A percentile compares a stretch with the other conserved stretches of the same genome.
Evolutionary conservation across 2,329 filamentous ascomycete species (phyloP).

Genomic region (Metarhizium robertsii): DNA sequence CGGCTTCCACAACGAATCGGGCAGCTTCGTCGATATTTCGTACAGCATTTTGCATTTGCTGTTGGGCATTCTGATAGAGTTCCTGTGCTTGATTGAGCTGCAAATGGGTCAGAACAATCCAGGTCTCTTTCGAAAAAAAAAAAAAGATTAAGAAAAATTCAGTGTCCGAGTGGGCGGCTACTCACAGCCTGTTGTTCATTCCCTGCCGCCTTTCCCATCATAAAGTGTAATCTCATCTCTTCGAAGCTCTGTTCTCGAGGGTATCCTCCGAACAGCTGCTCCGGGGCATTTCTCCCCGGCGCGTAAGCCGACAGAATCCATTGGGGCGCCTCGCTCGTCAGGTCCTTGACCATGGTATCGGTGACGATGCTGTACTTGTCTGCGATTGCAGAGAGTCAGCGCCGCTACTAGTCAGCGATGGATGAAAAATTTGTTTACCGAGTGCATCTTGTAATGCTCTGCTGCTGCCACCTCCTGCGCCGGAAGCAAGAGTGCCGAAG

Average conservation of each 20-base stretch:
- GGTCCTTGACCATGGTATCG: constrained; percentile 54
- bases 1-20: constrained; percentile 56
- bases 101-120: neutral
- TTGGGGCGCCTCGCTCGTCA: constrained; percentile 61
- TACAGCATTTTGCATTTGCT: constrained; percentile 64
- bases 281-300: constrained; percentile 65
- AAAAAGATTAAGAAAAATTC: neutral
- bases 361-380: constrained; percentile 43
- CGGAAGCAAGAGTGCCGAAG: constrained; percentile 40
- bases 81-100: constrained; percentile 52
- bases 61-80: constrained; percentile 54
- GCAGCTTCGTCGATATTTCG: constrained; percentile 63
- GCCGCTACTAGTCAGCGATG: neutral
- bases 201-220: constrained; percentile 47
- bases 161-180: neutral
- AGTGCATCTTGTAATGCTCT: constrained; percentile 14
- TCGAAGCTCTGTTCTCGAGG: constrained; percentile 80
- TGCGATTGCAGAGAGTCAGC: constrained; percentile 7
- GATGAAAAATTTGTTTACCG: constrained; percentile 9
- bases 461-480: constrained; percentile 15
- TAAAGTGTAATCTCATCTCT: constrained; percentile 72
- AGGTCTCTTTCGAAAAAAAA: neutral
- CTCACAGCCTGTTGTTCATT: constrained; percentile 46
- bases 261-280: constrained; percentile 73
- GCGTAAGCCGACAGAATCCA: constrained; percentile 87